Percentiles rank a stretch among this genome's conserved stretches.
These are phyloP conservation scores for Penicillium soppii DNA, from an alignment of 495 filamentous ascomycete genomes.

Conservation along the genomic window DNA sequence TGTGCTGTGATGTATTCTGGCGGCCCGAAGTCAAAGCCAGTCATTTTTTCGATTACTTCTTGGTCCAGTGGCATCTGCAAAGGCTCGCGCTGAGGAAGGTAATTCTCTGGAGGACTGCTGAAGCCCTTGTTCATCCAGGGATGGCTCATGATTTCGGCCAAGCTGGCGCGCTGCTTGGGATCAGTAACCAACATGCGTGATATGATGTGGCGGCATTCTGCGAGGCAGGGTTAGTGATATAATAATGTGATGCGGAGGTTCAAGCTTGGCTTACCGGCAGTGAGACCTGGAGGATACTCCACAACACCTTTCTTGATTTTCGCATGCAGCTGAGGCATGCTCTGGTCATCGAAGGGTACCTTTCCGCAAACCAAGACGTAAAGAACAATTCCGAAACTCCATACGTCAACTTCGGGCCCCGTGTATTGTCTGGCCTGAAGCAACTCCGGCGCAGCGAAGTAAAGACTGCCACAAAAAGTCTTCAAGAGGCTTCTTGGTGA, in stretches of 20 bases:
- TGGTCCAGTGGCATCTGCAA: conserved; percentile 81
- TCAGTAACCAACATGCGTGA: conserved; percentile 97
- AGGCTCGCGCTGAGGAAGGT: conserved; percentile 80
- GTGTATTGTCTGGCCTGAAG: conserved; percentile 93
- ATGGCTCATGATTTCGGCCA: conserved; percentile 92
- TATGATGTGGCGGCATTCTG: conserved; percentile 92
- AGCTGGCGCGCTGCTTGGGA: conserved; percentile 78
- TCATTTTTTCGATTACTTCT: conserved; percentile 87
- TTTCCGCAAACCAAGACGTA: conserved; percentile 98
- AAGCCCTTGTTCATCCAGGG: conserved; percentile 98
- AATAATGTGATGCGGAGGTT: neutral
- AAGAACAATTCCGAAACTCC: conserved; percentile 99
- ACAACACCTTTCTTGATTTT: conserved; percentile 98
- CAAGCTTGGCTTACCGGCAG: conserved; percentile 62
- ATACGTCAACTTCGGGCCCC: conserved; percentile 95
- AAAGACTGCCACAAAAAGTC: conserved; percentile 96
- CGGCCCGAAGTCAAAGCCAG: conserved; percentile 93
- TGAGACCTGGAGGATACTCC: conserved; percentile 92
- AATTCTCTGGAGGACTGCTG: conserved; percentile 81
- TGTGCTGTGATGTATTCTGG: conserved; percentile 78
- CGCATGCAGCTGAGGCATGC: conserved; percentile 96
- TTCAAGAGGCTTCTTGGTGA: conserved; percentile 83
- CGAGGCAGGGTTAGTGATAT: neutral
- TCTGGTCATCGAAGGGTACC: conserved; percentile 98
- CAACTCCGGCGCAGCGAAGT: conserved; percentile 95